Evolutionary conservation across 2,329 filamentous ascomycete genomes (phyloP), one percentile per base, ranked within the genome.

Genomic region (Exophiala phaeomuriformis): DNA sequence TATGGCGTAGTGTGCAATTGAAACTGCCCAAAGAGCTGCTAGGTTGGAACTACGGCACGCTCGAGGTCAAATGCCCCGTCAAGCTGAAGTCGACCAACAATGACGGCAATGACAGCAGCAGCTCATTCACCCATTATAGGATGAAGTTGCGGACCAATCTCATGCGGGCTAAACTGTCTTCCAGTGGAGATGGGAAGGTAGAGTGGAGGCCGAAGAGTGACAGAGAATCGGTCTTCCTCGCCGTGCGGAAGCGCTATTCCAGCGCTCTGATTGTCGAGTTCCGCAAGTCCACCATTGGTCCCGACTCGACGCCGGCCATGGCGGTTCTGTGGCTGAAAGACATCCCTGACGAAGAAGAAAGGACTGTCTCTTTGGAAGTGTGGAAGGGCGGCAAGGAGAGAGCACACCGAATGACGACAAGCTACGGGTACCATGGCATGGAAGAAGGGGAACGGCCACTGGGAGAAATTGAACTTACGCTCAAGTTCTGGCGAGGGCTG

Each of bases 11-110:
- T 52, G 75, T 88, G 2, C 77, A 84, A 53, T 68, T 86, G 1
- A 76, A 84, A 61, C 69, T 82, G 1, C 81, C 82, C 1, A 71
- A 67, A 4, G 74, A 79, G 47, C 67, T 84, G 32, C 69, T 81
- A 0, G 86, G 86, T 1, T 88, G 85, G 84, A 81, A 86, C 28
- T 84, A 82, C 52, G 86, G 85, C 3, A 88, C 85, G 0, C 64
- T 88, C 0, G 81, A 86, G 57, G 71, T 88, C 40, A 74, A 78
- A n/a, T 75, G 78, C 0, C 64, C 71, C 0, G 69, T 83, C 8
- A 75, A 72, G 47, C 69, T 70, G 1, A 73, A 75, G 35, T 42
- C 47, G 1, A 33, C 83, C 1, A 73, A 78, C 0, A 63, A 72
- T 1, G 72, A 78, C 6, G 65, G 83, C 1, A 73, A 78, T 0